phyloP scores from a whole-genome alignment of 768 basidiomycete species.

The Cystofilobasidium capitatum region DNA sequence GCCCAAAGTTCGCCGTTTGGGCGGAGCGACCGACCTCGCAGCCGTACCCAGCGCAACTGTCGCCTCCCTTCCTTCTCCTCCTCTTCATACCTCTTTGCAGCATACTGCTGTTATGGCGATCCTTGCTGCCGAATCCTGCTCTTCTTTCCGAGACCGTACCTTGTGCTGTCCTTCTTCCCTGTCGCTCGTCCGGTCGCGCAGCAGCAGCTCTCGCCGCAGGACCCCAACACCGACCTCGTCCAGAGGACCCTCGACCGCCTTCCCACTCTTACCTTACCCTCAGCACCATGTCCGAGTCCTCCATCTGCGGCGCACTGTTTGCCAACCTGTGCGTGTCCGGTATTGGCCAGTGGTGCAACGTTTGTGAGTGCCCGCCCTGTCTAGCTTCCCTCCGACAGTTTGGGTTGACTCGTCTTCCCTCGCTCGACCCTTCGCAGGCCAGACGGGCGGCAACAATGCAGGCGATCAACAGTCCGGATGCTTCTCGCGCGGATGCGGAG shows the following conservation, averaged over 20 bases:
- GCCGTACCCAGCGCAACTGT: no score
- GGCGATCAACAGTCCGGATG: background rate
- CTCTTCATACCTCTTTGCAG: no score
- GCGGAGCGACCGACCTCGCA: no score
- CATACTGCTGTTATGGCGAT: no score
- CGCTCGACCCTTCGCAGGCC: background rate
- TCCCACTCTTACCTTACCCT: background rate
- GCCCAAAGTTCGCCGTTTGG: no score
- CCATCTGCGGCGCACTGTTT: background rate
- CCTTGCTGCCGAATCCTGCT: no score
- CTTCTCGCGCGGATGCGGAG: slow-evolving; percentile 2
- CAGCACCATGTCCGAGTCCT: background rate
- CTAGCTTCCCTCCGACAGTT: background rate
- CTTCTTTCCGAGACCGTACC: no score
- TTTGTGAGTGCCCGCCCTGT: background rate
- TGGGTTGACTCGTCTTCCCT: background rate
- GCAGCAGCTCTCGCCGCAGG: no score
- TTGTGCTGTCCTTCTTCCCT: background rate
- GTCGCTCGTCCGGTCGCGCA: background rate
- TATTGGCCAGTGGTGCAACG: background rate
- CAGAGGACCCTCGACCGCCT: background rate
- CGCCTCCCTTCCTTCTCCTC: no score
- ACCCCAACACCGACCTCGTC: background rate
- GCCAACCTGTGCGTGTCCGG: background rate
- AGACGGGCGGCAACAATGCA: background rate